These are phyloP conservation scores for Lathyrus oleraceus DNA, from an alignment of 306 rosid genomes.

Conservation along the genomic window DNA sequence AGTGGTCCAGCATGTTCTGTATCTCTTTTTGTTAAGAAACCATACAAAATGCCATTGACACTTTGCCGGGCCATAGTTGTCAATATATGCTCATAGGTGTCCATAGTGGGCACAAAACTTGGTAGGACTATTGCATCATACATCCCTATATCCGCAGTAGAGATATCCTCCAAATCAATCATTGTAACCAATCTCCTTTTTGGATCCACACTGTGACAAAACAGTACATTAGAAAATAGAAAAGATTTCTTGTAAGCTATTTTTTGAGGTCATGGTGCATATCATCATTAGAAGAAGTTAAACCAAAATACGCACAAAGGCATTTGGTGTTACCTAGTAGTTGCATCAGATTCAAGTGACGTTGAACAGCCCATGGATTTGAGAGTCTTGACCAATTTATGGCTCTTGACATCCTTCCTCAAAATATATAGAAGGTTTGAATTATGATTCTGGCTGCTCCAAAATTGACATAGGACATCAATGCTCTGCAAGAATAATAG, in stretches of 20 bases:
- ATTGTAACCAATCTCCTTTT: constrained; percentile 40
- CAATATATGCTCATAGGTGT: constrained; percentile 48
- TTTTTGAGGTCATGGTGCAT: constrained; percentile 15
- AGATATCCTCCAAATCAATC: constrained; percentile 45
- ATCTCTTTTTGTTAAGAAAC: constrained; percentile 53
- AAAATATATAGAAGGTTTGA: constrained; percentile 52
- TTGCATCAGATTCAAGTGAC: constrained; percentile 34
- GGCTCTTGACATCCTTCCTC: constrained; percentile 47
- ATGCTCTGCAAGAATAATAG: constrained; percentile 49
- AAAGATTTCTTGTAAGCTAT: neutral
- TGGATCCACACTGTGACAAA: constrained; percentile 45
- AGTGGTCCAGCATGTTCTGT: constrained; percentile 49
- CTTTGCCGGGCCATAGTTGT: constrained; percentile 63
- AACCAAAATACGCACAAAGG: constrained; percentile 4
- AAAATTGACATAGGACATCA: constrained; percentile 43
- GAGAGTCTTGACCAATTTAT: constrained; percentile 45
- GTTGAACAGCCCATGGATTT: constrained; percentile 51
- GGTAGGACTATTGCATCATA: constrained; percentile 56
- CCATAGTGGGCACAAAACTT: constrained; percentile 46
- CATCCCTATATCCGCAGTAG: constrained; percentile 44
- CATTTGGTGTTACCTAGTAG: constrained; percentile 49
- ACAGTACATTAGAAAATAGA: constrained; percentile 20
- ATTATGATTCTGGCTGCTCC: constrained; percentile 33
- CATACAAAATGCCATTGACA: constrained; percentile 56
- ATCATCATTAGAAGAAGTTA: neutral